Evolutionary conservation across 371 early-diverging fungal species (phyloP).

Genomic region (Cokeromyces recurvatus): DNA sequence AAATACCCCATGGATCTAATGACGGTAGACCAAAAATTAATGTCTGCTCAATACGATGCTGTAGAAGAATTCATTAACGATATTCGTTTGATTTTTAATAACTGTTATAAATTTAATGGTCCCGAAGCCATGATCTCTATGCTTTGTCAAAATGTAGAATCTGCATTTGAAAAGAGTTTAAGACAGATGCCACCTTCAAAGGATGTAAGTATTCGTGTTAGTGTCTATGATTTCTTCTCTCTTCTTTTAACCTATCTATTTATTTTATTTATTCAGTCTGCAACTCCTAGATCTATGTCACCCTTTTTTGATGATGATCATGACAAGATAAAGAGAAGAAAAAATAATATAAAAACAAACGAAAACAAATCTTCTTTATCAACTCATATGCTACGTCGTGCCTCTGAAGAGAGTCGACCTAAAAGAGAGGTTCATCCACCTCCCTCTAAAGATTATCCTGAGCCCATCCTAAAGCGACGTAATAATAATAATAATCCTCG

Average conservation of each 20-base stretch:
- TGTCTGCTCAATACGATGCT: conserved; percentile 58
- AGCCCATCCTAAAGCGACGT: conserved; percentile 36
- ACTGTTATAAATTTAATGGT: conserved; percentile 93
- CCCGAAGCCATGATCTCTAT: conserved; percentile 69
- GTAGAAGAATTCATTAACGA: conserved; percentile 73
- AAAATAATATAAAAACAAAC: conserved; percentile 8
- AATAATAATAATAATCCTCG: conserved; percentile 36
- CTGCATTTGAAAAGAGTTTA: conserved; percentile 65
- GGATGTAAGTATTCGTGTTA: conserved; percentile 33
- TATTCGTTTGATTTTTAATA: conserved; percentile 75
- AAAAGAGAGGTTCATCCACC: conserved; percentile 73
- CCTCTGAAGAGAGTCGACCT: conserved; percentile 56
- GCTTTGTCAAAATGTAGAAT: conserved; percentile 71
- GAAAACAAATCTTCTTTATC: too few relatives aligned
- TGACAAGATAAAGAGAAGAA: conserved; percentile 15
- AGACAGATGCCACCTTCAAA: conserved; percentile 62
- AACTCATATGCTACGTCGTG: too few relatives aligned
- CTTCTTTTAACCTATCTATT: too few relatives aligned
- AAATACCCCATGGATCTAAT: conserved; percentile 97
- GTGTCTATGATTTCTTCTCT: too few relatives aligned
- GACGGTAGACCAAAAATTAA: conserved; percentile 88
- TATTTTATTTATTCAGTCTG: too few relatives aligned
- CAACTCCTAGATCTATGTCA: conserved; percentile 16
- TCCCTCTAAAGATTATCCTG: conserved; percentile 52
- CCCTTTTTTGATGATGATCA: conserved; percentile 14